Evolutionary conservation across 805 yeast species (phyloP).

Genomic region (Kluyveromyces wickerhamii): DNA sequence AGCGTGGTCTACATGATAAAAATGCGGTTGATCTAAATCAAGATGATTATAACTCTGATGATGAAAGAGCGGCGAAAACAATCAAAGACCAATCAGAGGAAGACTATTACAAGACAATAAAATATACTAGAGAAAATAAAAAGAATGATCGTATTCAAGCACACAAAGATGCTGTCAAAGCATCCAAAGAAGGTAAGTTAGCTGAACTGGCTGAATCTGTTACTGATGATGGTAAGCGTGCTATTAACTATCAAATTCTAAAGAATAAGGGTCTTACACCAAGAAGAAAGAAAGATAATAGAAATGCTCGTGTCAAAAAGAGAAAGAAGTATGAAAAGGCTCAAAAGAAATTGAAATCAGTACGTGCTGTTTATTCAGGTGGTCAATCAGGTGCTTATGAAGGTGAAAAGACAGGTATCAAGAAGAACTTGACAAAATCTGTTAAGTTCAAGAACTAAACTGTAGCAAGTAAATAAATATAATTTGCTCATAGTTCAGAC

Average conservation of each 20-base stretch:
- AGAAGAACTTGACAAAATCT: slow-evolving; percentile 84
- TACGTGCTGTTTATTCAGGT: slow-evolving; percentile 77
- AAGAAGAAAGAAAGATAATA: slow-evolving; percentile 83
- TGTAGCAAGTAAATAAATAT: too few relatives aligned
- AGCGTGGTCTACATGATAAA: slow-evolving; percentile 58
- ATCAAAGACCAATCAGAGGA: slow-evolving; percentile 42
- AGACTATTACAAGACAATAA: slow-evolving; percentile 52
- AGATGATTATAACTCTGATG: slow-evolving; percentile 42
- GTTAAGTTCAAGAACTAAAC: slow-evolving; percentile 50
- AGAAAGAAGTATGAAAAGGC: slow-evolving; percentile 94
- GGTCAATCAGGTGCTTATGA: slow-evolving; percentile 69
- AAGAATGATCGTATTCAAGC: slow-evolving; percentile 51
- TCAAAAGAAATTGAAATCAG: slow-evolving; percentile 83
- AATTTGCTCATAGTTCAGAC: too few relatives aligned
- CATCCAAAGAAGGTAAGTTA: slow-evolving; percentile 78
- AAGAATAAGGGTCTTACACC: slow-evolving; percentile 96
- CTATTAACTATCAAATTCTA: slow-evolving; percentile 86
- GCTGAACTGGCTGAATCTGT: slow-evolving; percentile 56
- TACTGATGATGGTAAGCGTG: slow-evolving; percentile 85
- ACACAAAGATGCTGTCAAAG: slow-evolving; percentile 63
- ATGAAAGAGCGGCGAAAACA: slow-evolving; percentile 35
- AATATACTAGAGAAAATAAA: slow-evolving; percentile 38
- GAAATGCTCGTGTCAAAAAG: slow-evolving; percentile 97
- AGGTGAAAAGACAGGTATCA: slow-evolving; percentile 97
- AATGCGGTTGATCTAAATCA: slow-evolving; percentile 52